Conservation (phyloP, 2,329 filamentous ascomycete species). For the Sclerotinia borealis region DNA sequence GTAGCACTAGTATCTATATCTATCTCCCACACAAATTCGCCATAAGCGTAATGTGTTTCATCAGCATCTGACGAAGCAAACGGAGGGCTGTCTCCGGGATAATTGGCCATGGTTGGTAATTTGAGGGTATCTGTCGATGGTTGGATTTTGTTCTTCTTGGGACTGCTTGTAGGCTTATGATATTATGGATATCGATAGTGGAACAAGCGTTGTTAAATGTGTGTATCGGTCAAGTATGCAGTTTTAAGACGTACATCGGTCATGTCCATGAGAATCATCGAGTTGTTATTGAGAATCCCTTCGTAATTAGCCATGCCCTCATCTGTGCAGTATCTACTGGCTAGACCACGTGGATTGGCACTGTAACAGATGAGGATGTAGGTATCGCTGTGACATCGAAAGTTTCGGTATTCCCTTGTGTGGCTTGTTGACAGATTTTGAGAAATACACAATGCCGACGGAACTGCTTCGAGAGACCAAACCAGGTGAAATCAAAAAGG, state of each 20-base stretch:
- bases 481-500: background rate
- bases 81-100: background rate
- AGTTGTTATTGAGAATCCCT: background rate
- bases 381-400: background rate
- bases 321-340: background rate
- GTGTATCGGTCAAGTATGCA: slow-evolving; percentile 2
- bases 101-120: background rate
- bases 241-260: slow-evolving; percentile 10
- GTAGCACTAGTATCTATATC: background rate
- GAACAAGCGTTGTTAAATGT: background rate
- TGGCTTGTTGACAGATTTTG: background rate
- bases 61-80: background rate
- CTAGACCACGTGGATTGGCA: background rate
- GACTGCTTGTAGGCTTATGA: background rate
- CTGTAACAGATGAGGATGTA: background rate
- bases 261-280: slow-evolving; percentile 2
- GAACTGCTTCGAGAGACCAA: background rate
- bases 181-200: background rate
- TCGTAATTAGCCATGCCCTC: background rate
- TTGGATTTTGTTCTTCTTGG: background rate
- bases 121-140: background rate
- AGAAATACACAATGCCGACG: background rate
- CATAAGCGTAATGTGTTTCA: background rate
- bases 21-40: too few relatives aligned
- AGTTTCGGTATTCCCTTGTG: background rate